A percentile compares a stretch with the other conserved stretches of the same genome.
These are phyloP conservation scores for Sarocladium brachiariae DNA, from an alignment of 2,329 filamentous ascomycete genomes.

Conservation along the genomic window DNA sequence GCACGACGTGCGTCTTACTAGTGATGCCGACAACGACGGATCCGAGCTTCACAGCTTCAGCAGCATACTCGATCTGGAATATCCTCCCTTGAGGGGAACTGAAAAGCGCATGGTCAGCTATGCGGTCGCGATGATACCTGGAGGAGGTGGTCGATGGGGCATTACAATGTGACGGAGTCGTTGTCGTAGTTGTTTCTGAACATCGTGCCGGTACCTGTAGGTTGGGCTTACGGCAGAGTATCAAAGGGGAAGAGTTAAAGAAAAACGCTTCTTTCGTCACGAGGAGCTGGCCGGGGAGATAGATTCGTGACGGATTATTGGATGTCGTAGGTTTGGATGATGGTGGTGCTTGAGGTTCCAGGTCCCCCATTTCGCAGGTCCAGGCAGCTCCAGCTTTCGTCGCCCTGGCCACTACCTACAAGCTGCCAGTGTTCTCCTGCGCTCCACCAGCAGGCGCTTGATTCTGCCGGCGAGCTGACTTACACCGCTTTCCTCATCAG, in stretches of 20 bases:
- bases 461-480: conserved; percentile 2
- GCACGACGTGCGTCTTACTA: conserved; percentile 95
- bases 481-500: conserved; percentile 1
- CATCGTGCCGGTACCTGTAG: conserved; percentile 53
- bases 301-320: conserved; percentile 9
- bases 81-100: conserved; percentile 98
- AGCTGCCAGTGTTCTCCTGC: conserved; percentile 2
- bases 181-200: conserved; percentile 99
- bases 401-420: conserved; percentile 17
- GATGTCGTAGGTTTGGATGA: conserved; percentile 15
- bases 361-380: conserved; percentile 10
- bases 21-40: conserved; percentile 95
- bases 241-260: not conserved
- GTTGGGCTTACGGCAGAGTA: too few relatives aligned
- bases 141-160: conserved; percentile 16
- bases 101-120: conserved; percentile 21
- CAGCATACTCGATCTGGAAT: conserved; percentile 99
- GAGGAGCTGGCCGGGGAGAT: not conserved
- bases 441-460: conserved; percentile 6
- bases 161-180: conserved; percentile 98
- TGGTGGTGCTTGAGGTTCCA: conserved; percentile 14
- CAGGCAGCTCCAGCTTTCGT: conserved; percentile 33
- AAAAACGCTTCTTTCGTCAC: not conserved
- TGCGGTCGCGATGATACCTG: conserved; percentile 11
- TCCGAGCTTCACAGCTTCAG: conserved; percentile 97